Base-by-base conservation (phyloP, 176 grass and related monocot genomes). In the Eragrostis nindensis region DNA sequence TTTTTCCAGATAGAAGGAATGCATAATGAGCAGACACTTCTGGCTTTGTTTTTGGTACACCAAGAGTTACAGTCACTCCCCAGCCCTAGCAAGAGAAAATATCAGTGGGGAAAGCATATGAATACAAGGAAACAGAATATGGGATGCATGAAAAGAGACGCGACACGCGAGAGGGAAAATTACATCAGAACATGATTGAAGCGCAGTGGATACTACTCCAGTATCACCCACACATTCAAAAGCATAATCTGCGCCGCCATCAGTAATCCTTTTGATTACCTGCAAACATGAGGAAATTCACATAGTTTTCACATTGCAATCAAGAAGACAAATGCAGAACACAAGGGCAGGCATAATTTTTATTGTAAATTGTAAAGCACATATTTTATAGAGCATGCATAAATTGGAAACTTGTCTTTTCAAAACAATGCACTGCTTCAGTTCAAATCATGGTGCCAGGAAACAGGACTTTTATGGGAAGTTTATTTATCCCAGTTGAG, bases 161-260 rank as follows among this genome's bases (percentile, higher is more conserved):
- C n/a, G n/a, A n/a, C n/a, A n/a, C n/a, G n/a, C n/a, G 25, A 71
- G 25, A 65, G 15, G 54, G 36, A 47, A 72, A 89, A 81, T 83
- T 94, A 98, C 95, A 93, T 91, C 95, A 78, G 83, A 94, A 80
- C 92, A 98, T 30, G 92, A 98, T 84, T 92, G 92, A 77, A 94
- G 78, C 24, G 95, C 95, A 63, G 90, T 92, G 22, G 86, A 92
- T 24, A 98, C 92, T 74, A 94, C 27, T 86, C 81, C 80, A 6
- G 95, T 93, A 80, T 94, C 92, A 74, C 92, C 95, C 59, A 98
- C 90, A 78, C 95, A 98, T 81, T 98, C 92, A 80, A 98, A 98
- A 83, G 92, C 91, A 62, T 89, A 98, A 79, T 98, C 92, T 85
- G 92, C 90, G 12, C 95, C 95, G 78, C 95, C 92, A 89, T 98